A percentile compares a stretch with the other conserved stretches of the same genome.
phyloP scores from a whole-genome alignment of 495 filamentous ascomycete species.

The Penicilliopsis zonata region DNA sequence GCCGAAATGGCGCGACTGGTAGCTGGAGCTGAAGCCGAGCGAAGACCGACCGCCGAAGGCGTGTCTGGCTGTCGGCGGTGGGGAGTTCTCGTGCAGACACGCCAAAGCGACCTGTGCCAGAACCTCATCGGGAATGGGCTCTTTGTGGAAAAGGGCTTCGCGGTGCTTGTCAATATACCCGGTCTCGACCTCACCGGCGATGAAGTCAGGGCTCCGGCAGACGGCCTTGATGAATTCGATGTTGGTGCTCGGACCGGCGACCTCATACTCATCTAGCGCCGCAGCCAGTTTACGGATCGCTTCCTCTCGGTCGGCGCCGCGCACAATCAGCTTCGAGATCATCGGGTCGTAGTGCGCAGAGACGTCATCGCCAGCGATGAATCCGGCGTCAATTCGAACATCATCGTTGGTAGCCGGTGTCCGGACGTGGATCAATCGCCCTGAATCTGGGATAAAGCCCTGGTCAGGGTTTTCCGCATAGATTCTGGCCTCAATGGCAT shows the following conservation, averaged over 20 bases:
- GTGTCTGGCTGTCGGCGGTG: constrained; percentile 8
- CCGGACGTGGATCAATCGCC: constrained; percentile 70
- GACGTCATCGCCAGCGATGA: constrained; percentile 80
- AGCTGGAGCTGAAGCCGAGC: constrained; percentile 41
- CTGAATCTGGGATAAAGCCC: constrained; percentile 90
- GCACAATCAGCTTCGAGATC: constrained; percentile 97
- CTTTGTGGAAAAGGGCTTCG: constrained; percentile 53
- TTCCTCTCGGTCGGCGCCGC: constrained; percentile 61
- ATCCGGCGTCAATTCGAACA: constrained; percentile 86
- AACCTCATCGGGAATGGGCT: constrained; percentile 46
- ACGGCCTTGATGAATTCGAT: constrained; percentile 90
- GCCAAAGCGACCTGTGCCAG: constrained; percentile 79
- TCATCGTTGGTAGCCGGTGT: constrained; percentile 57
- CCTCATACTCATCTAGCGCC: constrained; percentile 83
- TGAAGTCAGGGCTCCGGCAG: constrained; percentile 68
- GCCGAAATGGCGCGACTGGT: constrained; percentile 41
- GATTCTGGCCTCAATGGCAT: constrained; percentile 90
- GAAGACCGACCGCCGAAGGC: constrained; percentile 16
- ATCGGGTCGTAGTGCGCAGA: constrained; percentile 97
- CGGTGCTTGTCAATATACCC: constrained; percentile 88
- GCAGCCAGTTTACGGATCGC: constrained; percentile 71
- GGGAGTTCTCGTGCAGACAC: constrained; percentile 36
- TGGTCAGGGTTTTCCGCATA: constrained; percentile 89
- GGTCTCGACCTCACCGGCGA: constrained; percentile 84
- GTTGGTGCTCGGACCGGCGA: constrained; percentile 88